A percentile compares a stretch with the other conserved stretches of the same genome.
phyloP scores from a whole-genome alignment of 2,329 filamentous ascomycete genomes.

The Esteya vermicola region DNA sequence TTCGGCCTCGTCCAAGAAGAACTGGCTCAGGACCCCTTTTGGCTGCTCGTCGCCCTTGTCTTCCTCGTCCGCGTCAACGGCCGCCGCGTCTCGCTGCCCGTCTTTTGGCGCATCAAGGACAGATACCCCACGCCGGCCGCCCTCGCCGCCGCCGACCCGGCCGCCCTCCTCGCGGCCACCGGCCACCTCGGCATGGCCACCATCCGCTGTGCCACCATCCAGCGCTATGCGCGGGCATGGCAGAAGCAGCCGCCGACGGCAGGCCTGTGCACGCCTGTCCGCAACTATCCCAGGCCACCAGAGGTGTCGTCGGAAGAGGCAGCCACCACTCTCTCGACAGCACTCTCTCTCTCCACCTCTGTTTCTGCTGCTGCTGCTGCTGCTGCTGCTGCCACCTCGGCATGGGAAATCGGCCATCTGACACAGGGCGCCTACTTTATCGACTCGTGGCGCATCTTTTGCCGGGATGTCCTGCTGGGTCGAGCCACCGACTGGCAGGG shows the following conservation, averaged over 20 bases:
- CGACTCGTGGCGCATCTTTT: constrained; percentile 91
- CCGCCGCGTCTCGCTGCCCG: constrained; percentile 57
- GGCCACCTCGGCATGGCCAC: constrained; percentile 56
- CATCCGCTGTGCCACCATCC: constrained; percentile 52
- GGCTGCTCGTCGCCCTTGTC: constrained; percentile 66
- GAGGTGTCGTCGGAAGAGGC: no score
- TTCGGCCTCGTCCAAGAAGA: constrained; percentile 82
- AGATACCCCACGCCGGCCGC: constrained; percentile 51
- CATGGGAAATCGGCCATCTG: constrained; percentile 78
- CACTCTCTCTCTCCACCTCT: no score
- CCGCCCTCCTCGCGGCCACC: constrained; percentile 47
- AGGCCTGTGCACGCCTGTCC: constrained; percentile 38
- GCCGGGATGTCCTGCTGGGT: constrained; percentile 61
- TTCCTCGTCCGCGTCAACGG: constrained; percentile 76
- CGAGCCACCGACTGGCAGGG: constrained; percentile 54
- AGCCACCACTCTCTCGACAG: no score
- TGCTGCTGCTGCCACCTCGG: constrained; percentile 18
- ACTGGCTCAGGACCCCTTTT: constrained; percentile 61
- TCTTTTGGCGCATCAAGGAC: constrained; percentile 54
- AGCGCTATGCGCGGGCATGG: constrained; percentile 59
- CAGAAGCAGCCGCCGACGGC: constrained; percentile 44
- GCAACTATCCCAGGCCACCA: constrained; percentile 24
- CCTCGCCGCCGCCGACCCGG: constrained; percentile 41
- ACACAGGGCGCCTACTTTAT: constrained; percentile 71
- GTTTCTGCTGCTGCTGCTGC: constrained; percentile 9